These are phyloP conservation scores for Dactylellina leptospora DNA, from an alignment of 2,329 filamentous ascomycete genomes.

Conservation along the genomic window DNA sequence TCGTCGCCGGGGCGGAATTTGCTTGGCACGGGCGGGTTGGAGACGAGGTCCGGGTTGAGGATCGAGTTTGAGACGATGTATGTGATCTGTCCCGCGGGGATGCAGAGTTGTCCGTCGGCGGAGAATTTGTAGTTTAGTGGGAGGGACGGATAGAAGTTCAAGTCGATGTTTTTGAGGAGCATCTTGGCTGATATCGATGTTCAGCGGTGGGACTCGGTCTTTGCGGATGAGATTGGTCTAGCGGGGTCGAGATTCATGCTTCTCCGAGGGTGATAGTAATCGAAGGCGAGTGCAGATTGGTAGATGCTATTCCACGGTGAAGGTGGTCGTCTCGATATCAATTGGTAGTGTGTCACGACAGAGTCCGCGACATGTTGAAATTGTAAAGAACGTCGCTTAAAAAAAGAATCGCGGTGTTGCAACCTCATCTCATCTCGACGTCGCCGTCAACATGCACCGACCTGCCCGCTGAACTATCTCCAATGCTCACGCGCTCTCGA, in stretches of 20 bases:
- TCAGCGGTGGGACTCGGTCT: conserved; percentile 32
- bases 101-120: conserved; percentile 44
- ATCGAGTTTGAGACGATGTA: conserved; percentile 49
- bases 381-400: no score
- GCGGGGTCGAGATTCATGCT: conserved; percentile 9
- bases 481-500: conserved; percentile 11
- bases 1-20: conserved; percentile 49
- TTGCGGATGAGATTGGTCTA: conserved; percentile 1
- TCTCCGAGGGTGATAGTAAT: no score
- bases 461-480: background rate
- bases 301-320: no score
- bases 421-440: background rate
- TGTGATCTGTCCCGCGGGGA: conserved; percentile 33
- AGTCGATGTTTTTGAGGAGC: conserved; percentile 51
- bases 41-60: conserved; percentile 42
- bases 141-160: conserved; percentile 49
- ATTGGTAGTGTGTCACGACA: no score
- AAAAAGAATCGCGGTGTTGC: background rate
- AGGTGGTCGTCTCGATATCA: no score
- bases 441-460: background rate
- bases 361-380: no score
- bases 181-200: conserved; percentile 5
- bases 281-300: no score
- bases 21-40: conserved; percentile 48
- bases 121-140: conserved; percentile 50